phyloP scores from a whole-genome alignment of 768 basidiomycete genomes.

The Tephrocybe sp. region DNA sequence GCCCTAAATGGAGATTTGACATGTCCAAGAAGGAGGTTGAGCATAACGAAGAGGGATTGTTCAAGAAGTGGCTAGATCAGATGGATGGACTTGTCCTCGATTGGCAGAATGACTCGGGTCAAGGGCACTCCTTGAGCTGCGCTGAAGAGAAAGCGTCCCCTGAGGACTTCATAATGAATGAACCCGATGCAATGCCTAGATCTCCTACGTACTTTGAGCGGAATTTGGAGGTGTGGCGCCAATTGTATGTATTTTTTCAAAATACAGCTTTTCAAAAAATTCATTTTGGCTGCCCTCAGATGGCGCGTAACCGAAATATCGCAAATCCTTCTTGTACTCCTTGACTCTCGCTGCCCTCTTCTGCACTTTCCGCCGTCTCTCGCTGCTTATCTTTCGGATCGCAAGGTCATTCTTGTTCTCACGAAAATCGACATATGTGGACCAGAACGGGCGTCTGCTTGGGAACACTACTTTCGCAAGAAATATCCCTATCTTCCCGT shows the following conservation, averaged over 20 bases:
- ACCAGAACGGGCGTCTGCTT: slow-evolving; percentile 57
- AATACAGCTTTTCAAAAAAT: slow-evolving; percentile 2
- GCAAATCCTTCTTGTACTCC: slow-evolving; percentile 81
- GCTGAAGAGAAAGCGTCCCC: slow-evolving; percentile 13
- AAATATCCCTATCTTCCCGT: slow-evolving; percentile 57
- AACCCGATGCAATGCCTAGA: slow-evolving; percentile 40
- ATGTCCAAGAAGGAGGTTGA: slow-evolving; percentile 91
- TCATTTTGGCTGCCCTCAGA: slow-evolving; percentile 38
- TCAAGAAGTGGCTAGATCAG: slow-evolving; percentile 73
- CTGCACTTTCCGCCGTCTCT: slow-evolving; percentile 87
- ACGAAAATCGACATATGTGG: slow-evolving; percentile 91
- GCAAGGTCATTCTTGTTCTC: slow-evolving; percentile 68
- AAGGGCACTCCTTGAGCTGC: slow-evolving; percentile 23
- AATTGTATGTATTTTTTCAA: slow-evolving; percentile 59
- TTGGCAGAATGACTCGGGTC: slow-evolving; percentile 30
- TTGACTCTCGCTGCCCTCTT: slow-evolving; percentile 88
- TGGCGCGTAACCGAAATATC: slow-evolving; percentile 95
- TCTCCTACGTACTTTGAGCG: slow-evolving; percentile 85
- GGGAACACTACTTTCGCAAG: slow-evolving; percentile 60
- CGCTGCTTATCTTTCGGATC: slow-evolving; percentile 55
- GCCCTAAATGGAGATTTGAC: slow-evolving; percentile 87
- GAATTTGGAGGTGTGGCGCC: slow-evolving; percentile 94
- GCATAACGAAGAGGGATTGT: slow-evolving; percentile 83
- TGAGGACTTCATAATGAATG: slow-evolving; percentile 10
- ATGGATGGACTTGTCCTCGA: slow-evolving; percentile 53